phyloP scores from a whole-genome alignment of 176 grass and related monocot species.

The Tillandsia fasciculata region DNA sequence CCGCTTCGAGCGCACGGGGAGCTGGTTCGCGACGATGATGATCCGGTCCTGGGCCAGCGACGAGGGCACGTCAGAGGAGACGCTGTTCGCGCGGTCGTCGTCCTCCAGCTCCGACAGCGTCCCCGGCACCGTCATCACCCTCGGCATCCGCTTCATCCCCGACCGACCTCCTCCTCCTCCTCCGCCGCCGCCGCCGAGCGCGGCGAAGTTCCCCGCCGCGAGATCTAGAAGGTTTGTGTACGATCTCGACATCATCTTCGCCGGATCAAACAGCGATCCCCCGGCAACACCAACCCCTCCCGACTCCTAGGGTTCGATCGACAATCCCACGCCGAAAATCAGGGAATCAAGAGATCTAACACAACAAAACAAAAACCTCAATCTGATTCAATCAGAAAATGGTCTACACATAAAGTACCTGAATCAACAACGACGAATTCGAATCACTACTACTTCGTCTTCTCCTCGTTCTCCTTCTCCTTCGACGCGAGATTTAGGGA shows the following conservation, averaged over 20 bases:
- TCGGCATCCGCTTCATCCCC: constrained; percentile 68
- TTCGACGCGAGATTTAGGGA: no score
- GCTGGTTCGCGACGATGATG: constrained; percentile 76
- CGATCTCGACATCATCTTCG: constrained; percentile 88
- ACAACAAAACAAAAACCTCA: no score
- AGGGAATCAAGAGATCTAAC: no score
- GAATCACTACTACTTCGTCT: no score
- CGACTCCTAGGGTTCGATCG: no score
- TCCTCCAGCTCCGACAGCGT: constrained; percentile 76
- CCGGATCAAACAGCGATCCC: neutral
- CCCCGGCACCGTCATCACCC: constrained; percentile 94
- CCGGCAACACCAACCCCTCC: neutral
- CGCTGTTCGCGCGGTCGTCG: constrained; percentile 63
- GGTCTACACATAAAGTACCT: no score
- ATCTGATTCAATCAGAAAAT: no score
- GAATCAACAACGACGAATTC: no score
- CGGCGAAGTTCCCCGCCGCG: constrained; percentile 77
- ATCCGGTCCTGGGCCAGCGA: constrained; percentile 59
- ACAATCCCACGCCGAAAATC: no score
- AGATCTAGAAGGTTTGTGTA: constrained; percentile 91
- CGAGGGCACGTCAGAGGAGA: constrained; percentile 70
- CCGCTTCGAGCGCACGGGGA: constrained; percentile 54
- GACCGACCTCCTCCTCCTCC: constrained; percentile 31
- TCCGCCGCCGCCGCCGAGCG: constrained; percentile 39
- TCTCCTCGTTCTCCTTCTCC: no score